Base-by-base conservation (phyloP, 192 early-diverging fungal species). In the Coemansia sp. region DNA sequence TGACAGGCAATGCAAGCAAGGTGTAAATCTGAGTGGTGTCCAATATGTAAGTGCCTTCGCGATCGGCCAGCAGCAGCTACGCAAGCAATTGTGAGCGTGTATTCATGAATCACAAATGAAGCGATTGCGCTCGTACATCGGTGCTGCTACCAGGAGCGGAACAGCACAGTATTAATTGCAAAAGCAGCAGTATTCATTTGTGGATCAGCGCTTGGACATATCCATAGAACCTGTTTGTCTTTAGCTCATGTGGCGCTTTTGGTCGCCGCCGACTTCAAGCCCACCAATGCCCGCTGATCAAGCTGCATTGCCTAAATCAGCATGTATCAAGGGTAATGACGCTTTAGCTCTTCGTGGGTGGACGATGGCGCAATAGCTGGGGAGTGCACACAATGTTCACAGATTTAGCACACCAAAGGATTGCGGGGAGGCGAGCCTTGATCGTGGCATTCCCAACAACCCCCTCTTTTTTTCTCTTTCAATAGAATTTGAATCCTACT, bases 11-110 rank as follows among this genome's bases (percentile, higher is more conserved):
- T 52, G 48, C 48, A 52, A 52, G 48, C 48, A 28, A 14, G 8
- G 11, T 52, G 48, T 26, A 52, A 52, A 52, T 52, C 48, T 52
- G 48, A 52, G 48, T 52, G 48, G 48, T 52, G 48, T 52, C 48
- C 48, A 28, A 52, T 25, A 52, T 28, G 48, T 25, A 13, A 52
- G 48, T 26, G 48, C 25, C n/a, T 52, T 52, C 48, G 48, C 23
- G 48, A 52, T 52, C 25, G 48, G 25, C 48, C 21, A 26, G 48
- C 48, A 28, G 48, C 48, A 52, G 48, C 48, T 52, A 23, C 25
- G 13, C 23, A 52, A 52, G 48, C 48, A 52, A 52, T 52, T 52
- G 48, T 28, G 48, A 9, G n/a, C n/a, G 48, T 11, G 48, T 23
- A 52, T 52, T 52, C 48, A 52, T 52, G 48, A 52, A 52, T 52